Evolutionary conservation across 345 rosid species (phyloP).

Genomic region (Gossypium herbaceum): DNA sequence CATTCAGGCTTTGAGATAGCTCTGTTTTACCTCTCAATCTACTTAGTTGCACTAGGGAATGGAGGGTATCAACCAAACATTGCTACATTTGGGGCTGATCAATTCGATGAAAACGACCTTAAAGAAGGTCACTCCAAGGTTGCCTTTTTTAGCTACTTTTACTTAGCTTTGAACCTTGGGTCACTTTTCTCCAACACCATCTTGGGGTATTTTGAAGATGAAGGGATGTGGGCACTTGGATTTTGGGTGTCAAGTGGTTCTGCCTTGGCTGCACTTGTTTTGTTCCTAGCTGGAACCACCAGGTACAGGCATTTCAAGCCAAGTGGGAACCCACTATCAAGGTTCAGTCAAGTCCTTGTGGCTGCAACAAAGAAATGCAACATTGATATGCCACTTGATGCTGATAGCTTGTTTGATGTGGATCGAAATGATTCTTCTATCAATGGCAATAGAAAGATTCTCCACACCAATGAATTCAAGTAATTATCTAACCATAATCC

Average conservation of each 20-base stretch:
- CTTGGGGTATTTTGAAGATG: constrained; percentile 84
- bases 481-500: constrained; percentile 23
- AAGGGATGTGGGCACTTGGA: constrained; percentile 91
- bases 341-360: constrained; percentile 77
- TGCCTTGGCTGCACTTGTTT: constrained; percentile 64
- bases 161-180: constrained; percentile 87
- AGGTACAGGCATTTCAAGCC: constrained; percentile 88
- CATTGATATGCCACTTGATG: constrained; percentile 37
- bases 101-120: constrained; percentile 85
- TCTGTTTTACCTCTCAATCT: constrained; percentile 85
- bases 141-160: constrained; percentile 95
- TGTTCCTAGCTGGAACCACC: constrained; percentile 70
- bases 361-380: constrained; percentile 80
- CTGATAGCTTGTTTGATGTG: constrained; percentile 41
- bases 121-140: constrained; percentile 82
- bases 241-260: constrained; percentile 92
- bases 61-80: constrained; percentile 99
- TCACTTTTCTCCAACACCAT: constrained; percentile 95
- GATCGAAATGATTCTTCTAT: constrained; percentile 37
- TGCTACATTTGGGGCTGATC: constrained; percentile 96
- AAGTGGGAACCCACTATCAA: constrained; percentile 74
- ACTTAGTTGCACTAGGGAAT: constrained; percentile 82
- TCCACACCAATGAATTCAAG: constrained; percentile 89
- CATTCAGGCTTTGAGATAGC: constrained; percentile 64
- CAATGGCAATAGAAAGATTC: constrained; percentile 58